Evolutionary conservation across 1,284 basidiomycete species (phyloP).

Genomic region (Boletus smithii): DNA sequence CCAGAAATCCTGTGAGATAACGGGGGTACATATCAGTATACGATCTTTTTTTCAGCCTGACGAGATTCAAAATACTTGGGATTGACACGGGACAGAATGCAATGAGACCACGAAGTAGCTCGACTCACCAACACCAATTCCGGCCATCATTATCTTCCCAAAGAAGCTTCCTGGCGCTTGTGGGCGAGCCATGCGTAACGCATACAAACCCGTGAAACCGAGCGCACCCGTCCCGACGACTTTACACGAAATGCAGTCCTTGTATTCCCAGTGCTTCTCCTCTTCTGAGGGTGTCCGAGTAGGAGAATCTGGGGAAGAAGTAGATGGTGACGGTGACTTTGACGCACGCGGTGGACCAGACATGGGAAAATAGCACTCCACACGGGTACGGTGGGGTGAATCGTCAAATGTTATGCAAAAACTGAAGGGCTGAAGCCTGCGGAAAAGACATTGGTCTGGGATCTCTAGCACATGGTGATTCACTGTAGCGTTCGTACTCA

Average conservation of each 20-base stretch:
- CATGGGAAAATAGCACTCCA: conserved; percentile 6
- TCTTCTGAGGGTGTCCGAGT: conserved; percentile 4
- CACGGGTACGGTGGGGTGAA: not conserved
- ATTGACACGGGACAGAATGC: not conserved
- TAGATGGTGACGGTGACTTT: not conserved
- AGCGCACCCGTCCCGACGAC: conserved; percentile 50
- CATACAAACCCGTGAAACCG: conserved; percentile 48
- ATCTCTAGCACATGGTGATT: no score
- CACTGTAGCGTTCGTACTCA: no score
- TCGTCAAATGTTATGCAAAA: not conserved
- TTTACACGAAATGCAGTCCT: conserved; percentile 51
- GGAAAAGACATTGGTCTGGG: no score
- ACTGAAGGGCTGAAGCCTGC: no score
- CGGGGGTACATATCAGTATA: conserved; percentile 8
- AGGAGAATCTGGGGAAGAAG: not conserved
- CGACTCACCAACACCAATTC: conserved; percentile 47
- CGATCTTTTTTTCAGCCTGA: not conserved
- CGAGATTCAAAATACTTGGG: not conserved
- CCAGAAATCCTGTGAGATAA: conserved; percentile 23
- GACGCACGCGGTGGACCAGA: conserved; percentile 16
- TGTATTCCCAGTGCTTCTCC: conserved; percentile 18
- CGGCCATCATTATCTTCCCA: conserved; percentile 47
- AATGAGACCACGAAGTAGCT: not conserved
- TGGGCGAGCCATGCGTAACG: conserved; percentile 47
- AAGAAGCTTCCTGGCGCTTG: conserved; percentile 43